These are phyloP conservation scores for Neurospora sp. DNA, from an alignment of 495 filamentous ascomycete species.

Conservation along the genomic window DNA sequence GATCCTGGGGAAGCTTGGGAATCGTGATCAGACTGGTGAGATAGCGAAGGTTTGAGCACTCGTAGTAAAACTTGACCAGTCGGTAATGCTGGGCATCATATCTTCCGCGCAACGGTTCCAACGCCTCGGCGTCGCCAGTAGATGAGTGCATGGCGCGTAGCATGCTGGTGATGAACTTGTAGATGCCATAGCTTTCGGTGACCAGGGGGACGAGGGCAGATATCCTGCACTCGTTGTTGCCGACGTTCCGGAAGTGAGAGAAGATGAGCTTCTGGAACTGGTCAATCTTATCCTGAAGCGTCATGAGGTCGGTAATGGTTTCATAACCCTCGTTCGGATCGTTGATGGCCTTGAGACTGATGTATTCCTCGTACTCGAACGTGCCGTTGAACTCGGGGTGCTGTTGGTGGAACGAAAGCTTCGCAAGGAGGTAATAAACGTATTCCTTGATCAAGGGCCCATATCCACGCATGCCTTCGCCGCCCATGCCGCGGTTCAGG, in stretches of 20 bases:
- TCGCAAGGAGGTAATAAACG: conserved; percentile 85
- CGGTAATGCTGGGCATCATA: conserved; percentile 96
- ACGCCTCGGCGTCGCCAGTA: conserved; percentile 90
- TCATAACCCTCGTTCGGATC: conserved; percentile 99
- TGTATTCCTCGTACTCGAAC: conserved; percentile 98
- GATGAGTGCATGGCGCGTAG: conserved; percentile 92
- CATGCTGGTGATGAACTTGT: conserved; percentile 95
- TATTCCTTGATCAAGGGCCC: conserved; percentile 89
- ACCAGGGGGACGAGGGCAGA: conserved; percentile 88
- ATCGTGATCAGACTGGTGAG: conserved; percentile 93
- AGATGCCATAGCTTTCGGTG: conserved; percentile 96
- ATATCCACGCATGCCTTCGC: conserved; percentile 87
- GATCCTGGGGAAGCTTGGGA: conserved; percentile 89
- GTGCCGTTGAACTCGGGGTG: conserved; percentile 98
- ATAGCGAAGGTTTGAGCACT: conserved; percentile 95
- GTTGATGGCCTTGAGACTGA: conserved; percentile 94
- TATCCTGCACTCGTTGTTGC: conserved; percentile 94
- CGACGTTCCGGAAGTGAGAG: conserved; percentile 81
- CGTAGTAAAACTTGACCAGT: conserved; percentile 95
- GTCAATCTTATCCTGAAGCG: conserved; percentile 94
- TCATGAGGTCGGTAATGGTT: conserved; percentile 94
- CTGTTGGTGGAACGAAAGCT: conserved; percentile 86
- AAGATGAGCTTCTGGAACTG: conserved; percentile 97
- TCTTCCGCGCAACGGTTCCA: conserved; percentile 74
- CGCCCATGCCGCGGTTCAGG: conserved; percentile 71